Conservation (phyloP, 768 basidiomycete species). For the Chalciporus chontae region DNA sequence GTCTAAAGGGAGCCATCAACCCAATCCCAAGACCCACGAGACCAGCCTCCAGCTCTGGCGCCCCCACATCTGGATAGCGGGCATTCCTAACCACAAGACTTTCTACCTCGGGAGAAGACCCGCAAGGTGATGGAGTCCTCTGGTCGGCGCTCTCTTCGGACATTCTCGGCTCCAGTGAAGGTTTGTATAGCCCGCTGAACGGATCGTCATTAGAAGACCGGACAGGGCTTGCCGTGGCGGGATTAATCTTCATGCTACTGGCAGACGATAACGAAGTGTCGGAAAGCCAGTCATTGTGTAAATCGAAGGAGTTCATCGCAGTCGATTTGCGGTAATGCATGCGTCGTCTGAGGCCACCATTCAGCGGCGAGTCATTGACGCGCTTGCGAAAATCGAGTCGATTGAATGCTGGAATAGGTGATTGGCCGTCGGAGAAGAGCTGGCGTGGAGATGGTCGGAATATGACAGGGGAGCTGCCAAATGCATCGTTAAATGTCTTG, state of each 20-base stretch:
- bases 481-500: slow-evolving; percentile 27
- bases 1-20: slow-evolving; percentile 52
- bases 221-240: slow-evolving; percentile 18
- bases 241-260: slow-evolving; percentile 12
- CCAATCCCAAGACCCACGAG: slow-evolving; percentile 39
- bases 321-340: slow-evolving; percentile 27
- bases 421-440: slow-evolving; percentile 34
- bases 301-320: slow-evolving; percentile 25
- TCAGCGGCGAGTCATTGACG: slow-evolving; percentile 48
- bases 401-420: slow-evolving; percentile 31
- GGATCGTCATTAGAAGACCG: slow-evolving; percentile 40
- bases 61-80: slow-evolving; percentile 18
- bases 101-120: slow-evolving; percentile 34
- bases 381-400: slow-evolving; percentile 33
- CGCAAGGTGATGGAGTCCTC: slow-evolving; percentile 14
- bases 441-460: slow-evolving; percentile 42
- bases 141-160: slow-evolving; percentile 8
- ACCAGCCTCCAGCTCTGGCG: slow-evolving; percentile 31
- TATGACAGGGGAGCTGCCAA: slow-evolving; percentile 35
- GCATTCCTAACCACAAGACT: slow-evolving; percentile 48
- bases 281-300: slow-evolving; percentile 29
- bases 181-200: slow-evolving; percentile 44
- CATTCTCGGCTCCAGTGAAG: slow-evolving; percentile 20
- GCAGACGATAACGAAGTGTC: slow-evolving; percentile 28
- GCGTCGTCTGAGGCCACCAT: slow-evolving; percentile 29